Percentiles rank a stretch among this genome's conserved stretches.
These are phyloP conservation scores for Euphrasia arctica DNA, from an alignment of 305 asterid species.

Conservation along the genomic window DNA sequence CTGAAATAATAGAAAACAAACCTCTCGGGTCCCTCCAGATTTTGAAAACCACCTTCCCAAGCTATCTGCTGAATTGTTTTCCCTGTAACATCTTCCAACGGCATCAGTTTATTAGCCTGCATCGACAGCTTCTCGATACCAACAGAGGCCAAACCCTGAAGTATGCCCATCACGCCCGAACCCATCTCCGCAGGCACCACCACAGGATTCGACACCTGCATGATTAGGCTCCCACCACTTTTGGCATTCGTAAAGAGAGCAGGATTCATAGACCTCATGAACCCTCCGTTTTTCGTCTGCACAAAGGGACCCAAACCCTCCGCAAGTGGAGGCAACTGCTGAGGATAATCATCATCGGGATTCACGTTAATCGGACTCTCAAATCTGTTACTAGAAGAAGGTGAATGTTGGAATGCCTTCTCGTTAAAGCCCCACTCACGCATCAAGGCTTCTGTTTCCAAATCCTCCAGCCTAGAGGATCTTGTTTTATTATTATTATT, in stretches of 20 bases:
- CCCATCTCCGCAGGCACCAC: constrained; percentile 99
- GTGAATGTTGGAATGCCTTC: constrained; percentile 63
- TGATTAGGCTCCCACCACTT: constrained; percentile 72
- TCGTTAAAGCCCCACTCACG: constrained; percentile 79
- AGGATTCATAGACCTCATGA: constrained; percentile 89
- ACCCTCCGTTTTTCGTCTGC: constrained; percentile 85
- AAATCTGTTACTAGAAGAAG: constrained; percentile 51
- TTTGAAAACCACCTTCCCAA: constrained; percentile 60
- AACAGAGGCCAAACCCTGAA: constrained; percentile 82
- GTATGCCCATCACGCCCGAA: constrained; percentile 76
- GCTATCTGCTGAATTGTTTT: constrained; percentile 81
- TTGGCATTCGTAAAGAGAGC: constrained; percentile 60
- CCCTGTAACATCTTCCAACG: constrained; percentile 89
- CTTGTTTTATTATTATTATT: constrained; percentile 35
- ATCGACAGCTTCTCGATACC: constrained; percentile 94
- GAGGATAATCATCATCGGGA: constrained; percentile 49
- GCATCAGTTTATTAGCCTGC: constrained; percentile 96
- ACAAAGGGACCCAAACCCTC: constrained; percentile 86
- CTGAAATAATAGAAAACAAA: constrained; percentile 27
- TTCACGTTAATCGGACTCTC: constrained; percentile 58
- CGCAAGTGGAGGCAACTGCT: constrained; percentile 67
- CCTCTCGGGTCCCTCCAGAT: constrained; percentile 73
- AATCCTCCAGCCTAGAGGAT: constrained; percentile 66
- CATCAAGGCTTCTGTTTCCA: constrained; percentile 95
- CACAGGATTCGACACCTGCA: constrained; percentile 96